Conservation (phyloP, 495 filamentous ascomycete genomes). For the Xylaria venustula region DNA sequence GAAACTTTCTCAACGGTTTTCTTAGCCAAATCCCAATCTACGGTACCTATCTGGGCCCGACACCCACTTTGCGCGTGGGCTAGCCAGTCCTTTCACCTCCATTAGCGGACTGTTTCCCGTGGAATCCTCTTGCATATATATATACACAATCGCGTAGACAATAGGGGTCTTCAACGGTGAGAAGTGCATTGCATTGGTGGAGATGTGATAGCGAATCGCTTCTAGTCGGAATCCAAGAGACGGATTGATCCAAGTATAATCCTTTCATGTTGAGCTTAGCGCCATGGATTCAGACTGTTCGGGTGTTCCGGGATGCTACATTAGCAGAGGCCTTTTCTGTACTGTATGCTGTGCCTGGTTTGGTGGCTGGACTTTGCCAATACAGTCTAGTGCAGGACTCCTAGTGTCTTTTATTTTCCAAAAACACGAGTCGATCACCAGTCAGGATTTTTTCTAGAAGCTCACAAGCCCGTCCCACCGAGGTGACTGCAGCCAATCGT, state of each 20-base stretch:
- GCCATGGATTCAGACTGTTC: not conserved
- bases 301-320: not conserved
- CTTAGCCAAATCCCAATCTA: too few relatives aligned
- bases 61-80: too few relatives aligned
- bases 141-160: too few relatives aligned
- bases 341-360: not conserved
- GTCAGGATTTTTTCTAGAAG: slow-evolving; percentile 7
- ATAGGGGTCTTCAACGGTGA: not conserved
- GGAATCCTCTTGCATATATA: too few relatives aligned
- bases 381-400: slow-evolving; percentile 2
- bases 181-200: not conserved
- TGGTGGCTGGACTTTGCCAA: not conserved
- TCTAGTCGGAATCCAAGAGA: too few relatives aligned
- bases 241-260: too few relatives aligned
- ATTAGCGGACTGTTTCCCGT: too few relatives aligned
- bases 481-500: slow-evolving; percentile 1
- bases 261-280: too few relatives aligned
- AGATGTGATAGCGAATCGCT: too few relatives aligned
- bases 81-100: too few relatives aligned
- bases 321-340: not conserved
- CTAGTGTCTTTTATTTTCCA: not conserved
- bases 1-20: not conserved
- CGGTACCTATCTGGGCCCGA: too few relatives aligned
- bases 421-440: not conserved
- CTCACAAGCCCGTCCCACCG: not conserved